These are phyloP conservation scores for Metschnikowia shivogae DNA, from an alignment of 805 yeast species.

Conservation along the genomic window DNA sequence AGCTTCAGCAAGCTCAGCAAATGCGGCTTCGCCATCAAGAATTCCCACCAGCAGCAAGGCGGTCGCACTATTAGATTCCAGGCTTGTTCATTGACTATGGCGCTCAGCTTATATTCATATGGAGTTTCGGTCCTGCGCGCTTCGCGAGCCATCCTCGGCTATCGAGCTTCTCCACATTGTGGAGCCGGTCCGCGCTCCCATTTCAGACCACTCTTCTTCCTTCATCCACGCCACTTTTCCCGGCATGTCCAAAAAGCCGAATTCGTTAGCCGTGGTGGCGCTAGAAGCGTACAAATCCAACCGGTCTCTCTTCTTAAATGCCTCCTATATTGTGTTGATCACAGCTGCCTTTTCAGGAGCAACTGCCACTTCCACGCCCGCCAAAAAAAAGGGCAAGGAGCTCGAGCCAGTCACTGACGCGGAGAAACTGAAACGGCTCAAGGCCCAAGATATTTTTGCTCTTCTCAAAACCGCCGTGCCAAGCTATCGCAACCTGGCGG, in stretches of 20 bases:
- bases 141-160: constrained; percentile 1
- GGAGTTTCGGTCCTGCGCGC: no score
- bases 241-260: constrained; percentile 1
- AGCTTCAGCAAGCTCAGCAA: no score
- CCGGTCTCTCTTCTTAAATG: constrained; percentile 37
- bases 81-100: no score
- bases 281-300: constrained; percentile 37
- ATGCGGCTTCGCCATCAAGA: no score
- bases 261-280: constrained; percentile 23
- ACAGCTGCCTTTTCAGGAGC: constrained; percentile 44
- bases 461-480: constrained; percentile 38
- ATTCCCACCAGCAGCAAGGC: no score
- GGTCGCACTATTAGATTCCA: no score
- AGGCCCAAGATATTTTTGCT: constrained; percentile 27
- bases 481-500: constrained; percentile 23
- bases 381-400: constrained; percentile 6
- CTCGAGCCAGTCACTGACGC: constrained; percentile 5
- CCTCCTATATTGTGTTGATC: constrained; percentile 38
- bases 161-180: constrained; percentile 3
- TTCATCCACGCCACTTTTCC: background rate
- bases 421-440: constrained; percentile 16
- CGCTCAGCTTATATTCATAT: no score
- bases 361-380: constrained; percentile 23
- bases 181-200: constrained; percentile 1
- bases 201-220: background rate